A percentile compares a stretch with the other conserved stretches of the same genome.
phyloP scores from a whole-genome alignment of 2,329 filamentous ascomycete genomes.

The Ascochyta clinopodiicola region DNA sequence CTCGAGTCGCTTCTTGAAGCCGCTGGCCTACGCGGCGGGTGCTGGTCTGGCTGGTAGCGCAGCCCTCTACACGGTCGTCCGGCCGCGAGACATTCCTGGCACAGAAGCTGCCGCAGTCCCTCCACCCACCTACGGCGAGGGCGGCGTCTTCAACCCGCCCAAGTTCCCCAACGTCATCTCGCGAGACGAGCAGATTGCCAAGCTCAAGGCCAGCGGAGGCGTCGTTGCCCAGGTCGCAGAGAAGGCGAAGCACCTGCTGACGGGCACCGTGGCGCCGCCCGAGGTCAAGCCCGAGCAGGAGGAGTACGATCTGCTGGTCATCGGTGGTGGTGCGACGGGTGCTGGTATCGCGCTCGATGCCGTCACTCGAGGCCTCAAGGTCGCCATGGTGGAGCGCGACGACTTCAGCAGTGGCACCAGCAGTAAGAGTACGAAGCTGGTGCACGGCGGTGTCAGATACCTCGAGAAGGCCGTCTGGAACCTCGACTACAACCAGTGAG shows the following conservation, averaged over 20 bases:
- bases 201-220: slow-evolving; percentile 62
- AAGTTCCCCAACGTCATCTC: slow-evolving; percentile 69
- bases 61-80: slow-evolving; percentile 68
- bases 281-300: slow-evolving; percentile 51
- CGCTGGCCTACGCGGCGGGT: slow-evolving; percentile 65
- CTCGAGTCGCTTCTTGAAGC: slow-evolving; percentile 59
- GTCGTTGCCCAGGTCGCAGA: slow-evolving; percentile 35
- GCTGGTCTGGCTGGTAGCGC: slow-evolving; percentile 62
- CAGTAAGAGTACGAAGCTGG: slow-evolving; percentile 86
- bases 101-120: slow-evolving; percentile 72
- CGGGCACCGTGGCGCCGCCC: slow-evolving; percentile 34
- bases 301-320: slow-evolving; percentile 78
- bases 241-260: slow-evolving; percentile 53
- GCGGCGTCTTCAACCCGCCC: slow-evolving; percentile 71
- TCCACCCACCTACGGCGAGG: slow-evolving; percentile 72
- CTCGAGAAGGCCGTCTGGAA: slow-evolving; percentile 88
- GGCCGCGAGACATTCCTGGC: slow-evolving; percentile 75
- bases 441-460: slow-evolving; percentile 84
- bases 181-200: slow-evolving; percentile 69
- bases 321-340: slow-evolving; percentile 80
- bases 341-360: slow-evolving; percentile 83
- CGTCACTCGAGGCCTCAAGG: slow-evolving; percentile 77
- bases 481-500: slow-evolving; percentile 79
- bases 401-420: slow-evolving; percentile 84
- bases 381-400: slow-evolving; percentile 81